Conservation (phyloP, 2,329 filamentous ascomycete genomes). For the Botrytis medusae region DNA sequence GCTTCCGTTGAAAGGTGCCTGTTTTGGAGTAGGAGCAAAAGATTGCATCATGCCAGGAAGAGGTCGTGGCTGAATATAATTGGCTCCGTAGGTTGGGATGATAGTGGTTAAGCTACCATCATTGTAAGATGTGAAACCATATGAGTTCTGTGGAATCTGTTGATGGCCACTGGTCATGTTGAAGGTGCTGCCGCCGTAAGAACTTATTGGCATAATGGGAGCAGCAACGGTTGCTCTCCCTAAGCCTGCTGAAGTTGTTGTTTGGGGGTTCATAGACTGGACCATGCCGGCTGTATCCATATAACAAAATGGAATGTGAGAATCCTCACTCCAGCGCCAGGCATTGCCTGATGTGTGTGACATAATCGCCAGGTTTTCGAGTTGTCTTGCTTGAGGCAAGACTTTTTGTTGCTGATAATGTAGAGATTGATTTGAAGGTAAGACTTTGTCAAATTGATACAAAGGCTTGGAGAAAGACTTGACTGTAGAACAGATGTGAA, state of each 20-base stretch:
- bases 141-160: constrained; percentile 41
- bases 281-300: constrained; percentile 51
- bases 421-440: not conserved
- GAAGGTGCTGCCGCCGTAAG: constrained; percentile 47
- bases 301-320: constrained; percentile 35
- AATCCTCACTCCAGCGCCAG: constrained; percentile 57
- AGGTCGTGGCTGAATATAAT: constrained; percentile 37
- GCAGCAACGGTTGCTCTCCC: constrained; percentile 48
- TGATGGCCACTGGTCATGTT: constrained; percentile 43
- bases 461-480: not conserved
- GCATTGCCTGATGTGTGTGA: constrained; percentile 47
- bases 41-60: constrained; percentile 38
- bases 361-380: constrained; percentile 50
- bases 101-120: constrained; percentile 36
- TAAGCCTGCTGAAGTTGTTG: constrained; percentile 42
- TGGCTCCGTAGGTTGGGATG: constrained; percentile 34
- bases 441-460: not conserved
- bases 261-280: constrained; percentile 49
- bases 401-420: constrained; percentile 22
- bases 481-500: not conserved
- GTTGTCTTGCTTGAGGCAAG: constrained; percentile 41
- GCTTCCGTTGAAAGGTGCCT: constrained; percentile 38
- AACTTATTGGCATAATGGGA: constrained; percentile 46
- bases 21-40: constrained; percentile 24
- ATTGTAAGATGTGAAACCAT: constrained; percentile 44